Base-by-base conservation (phyloP, 805 yeast genomes). In the Sugiyamaella americana region DNA sequence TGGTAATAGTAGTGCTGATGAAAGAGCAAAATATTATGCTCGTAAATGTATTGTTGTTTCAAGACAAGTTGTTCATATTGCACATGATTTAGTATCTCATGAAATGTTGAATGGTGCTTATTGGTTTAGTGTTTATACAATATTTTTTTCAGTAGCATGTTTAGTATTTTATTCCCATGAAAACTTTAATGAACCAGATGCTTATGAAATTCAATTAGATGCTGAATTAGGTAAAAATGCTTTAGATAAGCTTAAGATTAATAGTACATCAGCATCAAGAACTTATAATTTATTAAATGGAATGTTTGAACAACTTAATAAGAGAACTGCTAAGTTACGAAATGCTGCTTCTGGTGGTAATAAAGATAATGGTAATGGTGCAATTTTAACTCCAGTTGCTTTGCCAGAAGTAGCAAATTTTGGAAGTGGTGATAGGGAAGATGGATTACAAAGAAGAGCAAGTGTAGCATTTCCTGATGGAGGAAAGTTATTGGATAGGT, bases 41-140 rank as follows among this genome's bases (percentile, higher is more conserved):
- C 74, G 82, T 56, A 84, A 84, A 56, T 88, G 96, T 66, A 82
- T 88, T 46, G 79, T 82, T 54, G 87, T 86, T 6, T 89, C 96
- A 0, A 72, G 93, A 48, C 78, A 83, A 57, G 94, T 85, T 23
- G 88, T 88, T 16, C 80, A 81, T 56, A 62, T 87, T 47, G 87
- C 95, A 0, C 79, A 84, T 55, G 87, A 83, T 58, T 79, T 88
- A 87, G 80, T 84, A 51, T 74, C 77, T 53, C 78, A 80, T 51
- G 73, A 81, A 48, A 71, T 86, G 63, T 68, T 88, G 35, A 78
- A 81, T 53, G 95, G 95, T 0, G 84, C 93, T 1, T 89, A 88
- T 60, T 87, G 96, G 95, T 88, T 87, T 60, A 80, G 93, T 4
- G 84, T 85, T 59, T 88, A 88, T 62, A 86, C 96, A 0, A 82